A percentile compares a stretch with the other conserved stretches of the same genome.
Evolutionary conservation across 2,329 filamentous ascomycete genomes (phyloP).

Genomic region (Epichloe amarillans): DNA sequence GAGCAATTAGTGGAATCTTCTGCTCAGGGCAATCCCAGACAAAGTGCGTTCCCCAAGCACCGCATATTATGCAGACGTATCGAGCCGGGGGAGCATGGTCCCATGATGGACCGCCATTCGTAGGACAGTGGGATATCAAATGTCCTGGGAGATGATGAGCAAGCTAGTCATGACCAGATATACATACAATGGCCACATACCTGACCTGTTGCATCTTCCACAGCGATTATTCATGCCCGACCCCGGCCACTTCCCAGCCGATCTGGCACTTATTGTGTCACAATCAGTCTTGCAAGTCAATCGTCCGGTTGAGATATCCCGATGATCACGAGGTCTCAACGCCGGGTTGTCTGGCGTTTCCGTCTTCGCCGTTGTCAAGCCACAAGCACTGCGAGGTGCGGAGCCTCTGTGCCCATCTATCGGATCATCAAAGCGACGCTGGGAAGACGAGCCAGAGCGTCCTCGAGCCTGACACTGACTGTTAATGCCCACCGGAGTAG

Average conservation of each 20-base stretch:
- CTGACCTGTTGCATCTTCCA: background rate
- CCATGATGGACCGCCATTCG: background rate
- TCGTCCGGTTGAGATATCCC: background rate
- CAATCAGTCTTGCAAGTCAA: background rate
- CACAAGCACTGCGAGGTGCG: background rate
- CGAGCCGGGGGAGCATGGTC: background rate
- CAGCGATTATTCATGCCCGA: background rate
- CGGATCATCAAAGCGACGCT: background rate
- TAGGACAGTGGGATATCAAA: background rate
- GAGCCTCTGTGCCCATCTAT: background rate
- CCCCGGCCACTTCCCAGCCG: background rate
- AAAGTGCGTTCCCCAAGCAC: background rate
- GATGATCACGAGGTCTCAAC: background rate
- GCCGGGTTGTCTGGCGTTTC: too few relatives aligned
- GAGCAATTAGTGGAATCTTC: background rate
- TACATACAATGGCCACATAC: background rate
- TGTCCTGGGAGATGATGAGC: background rate
- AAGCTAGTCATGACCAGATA: background rate
- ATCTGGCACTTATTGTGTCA: background rate
- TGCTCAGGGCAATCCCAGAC: constrained; percentile 2
- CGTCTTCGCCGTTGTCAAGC: background rate
- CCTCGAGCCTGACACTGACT: background rate
- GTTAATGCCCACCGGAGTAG: background rate
- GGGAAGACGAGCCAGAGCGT: background rate
- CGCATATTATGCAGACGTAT: constrained; percentile 4